Evolutionary conservation across 768 basidiomycete species (phyloP).

Genomic region (Trametes punicea): DNA sequence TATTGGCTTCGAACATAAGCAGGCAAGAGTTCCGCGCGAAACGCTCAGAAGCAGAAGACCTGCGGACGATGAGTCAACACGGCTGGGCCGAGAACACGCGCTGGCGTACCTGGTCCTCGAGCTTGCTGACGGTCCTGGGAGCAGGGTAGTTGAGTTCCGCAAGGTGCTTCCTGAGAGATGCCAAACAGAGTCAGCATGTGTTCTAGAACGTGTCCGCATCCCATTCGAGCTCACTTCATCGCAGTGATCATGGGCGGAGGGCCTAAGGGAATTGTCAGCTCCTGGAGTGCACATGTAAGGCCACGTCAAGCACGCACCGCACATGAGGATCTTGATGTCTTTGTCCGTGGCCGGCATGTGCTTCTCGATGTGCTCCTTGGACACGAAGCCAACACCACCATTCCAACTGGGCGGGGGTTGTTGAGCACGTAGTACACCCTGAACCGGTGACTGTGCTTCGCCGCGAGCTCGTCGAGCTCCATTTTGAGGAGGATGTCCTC

Average conservation of each 20-base stretch:
- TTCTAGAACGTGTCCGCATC: slow-evolving; percentile 6
- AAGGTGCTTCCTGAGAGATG: slow-evolving; percentile 69
- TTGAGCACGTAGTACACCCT: slow-evolving; percentile 90
- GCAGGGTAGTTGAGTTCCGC: slow-evolving; percentile 84
- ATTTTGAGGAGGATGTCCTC: slow-evolving; percentile 91
- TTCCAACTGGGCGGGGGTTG: slow-evolving; percentile 88
- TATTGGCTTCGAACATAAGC: background rate
- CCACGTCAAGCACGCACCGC: slow-evolving; percentile 48
- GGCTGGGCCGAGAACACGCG: background rate
- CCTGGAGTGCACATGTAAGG: background rate
- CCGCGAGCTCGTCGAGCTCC: slow-evolving; percentile 79
- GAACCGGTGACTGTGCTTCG: slow-evolving; percentile 63
- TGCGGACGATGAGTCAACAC: background rate
- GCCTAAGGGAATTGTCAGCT: slow-evolving; percentile 35
- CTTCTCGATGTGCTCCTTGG: slow-evolving; percentile 85
- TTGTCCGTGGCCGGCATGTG: slow-evolving; percentile 58
- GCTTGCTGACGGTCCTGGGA: slow-evolving; percentile 89
- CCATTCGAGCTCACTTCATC: slow-evolving; percentile 61
- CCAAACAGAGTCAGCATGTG: background rate
- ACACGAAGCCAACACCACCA: slow-evolving; percentile 89
- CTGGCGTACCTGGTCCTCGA: slow-evolving; percentile 72
- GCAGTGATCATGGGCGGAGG: slow-evolving; percentile 77
- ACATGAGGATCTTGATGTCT: slow-evolving; percentile 81
- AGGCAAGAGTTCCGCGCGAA: background rate
- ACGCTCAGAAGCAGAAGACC: slow-evolving; percentile 27